A percentile compares a stretch with the other conserved stretches of the same genome.
Evolutionary conservation across 768 basidiomycete genomes (phyloP).

Genomic region (Termitomyces sp.): DNA sequence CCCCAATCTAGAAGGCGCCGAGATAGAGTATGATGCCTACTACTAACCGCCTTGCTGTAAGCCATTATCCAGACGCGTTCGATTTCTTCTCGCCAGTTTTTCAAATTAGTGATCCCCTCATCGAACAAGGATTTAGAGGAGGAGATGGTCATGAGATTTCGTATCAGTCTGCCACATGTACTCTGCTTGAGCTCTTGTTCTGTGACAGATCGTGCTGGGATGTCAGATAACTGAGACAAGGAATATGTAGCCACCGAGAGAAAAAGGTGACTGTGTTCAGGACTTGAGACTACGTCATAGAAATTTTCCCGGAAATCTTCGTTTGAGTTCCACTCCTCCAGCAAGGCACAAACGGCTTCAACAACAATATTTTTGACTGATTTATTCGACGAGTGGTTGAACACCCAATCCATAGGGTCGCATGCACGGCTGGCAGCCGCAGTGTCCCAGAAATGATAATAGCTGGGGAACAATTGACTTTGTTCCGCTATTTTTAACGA

Average conservation of each 20-base stretch:
- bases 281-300: background rate
- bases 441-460: background rate
- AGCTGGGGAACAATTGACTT: background rate
- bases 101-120: background rate
- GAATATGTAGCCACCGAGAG: background rate
- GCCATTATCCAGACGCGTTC: background rate
- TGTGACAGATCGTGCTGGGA: background rate
- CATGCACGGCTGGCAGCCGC: background rate
- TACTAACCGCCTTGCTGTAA: background rate
- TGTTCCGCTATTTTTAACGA: background rate
- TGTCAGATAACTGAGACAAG: background rate
- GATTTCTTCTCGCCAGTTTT: background rate
- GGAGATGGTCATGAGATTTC: background rate
- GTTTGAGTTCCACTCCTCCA: background rate
- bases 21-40: background rate
- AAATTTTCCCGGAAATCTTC: background rate
- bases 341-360: background rate
- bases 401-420: background rate
- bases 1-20: background rate
- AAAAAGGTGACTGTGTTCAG: background rate
- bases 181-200: background rate
- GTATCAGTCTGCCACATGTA: background rate
- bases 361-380: background rate
- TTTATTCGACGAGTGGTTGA: slow-evolving; percentile 1
- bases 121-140: background rate